A percentile compares a stretch with the other conserved stretches of the same genome.
Conservation (phyloP, 768 basidiomycete genomes). For the Termitomyces sp. region DNA sequence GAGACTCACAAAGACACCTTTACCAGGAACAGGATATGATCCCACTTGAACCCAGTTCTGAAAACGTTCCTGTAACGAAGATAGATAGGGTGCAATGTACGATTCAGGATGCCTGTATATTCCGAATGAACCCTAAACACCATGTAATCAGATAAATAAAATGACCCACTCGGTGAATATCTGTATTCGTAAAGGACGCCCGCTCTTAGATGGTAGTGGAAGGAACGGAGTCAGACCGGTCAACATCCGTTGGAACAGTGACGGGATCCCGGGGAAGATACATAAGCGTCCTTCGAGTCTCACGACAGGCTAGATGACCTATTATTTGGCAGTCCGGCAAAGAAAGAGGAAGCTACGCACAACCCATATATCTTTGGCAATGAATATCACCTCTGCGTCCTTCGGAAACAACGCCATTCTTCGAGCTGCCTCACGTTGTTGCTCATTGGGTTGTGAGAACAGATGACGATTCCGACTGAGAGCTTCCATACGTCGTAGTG, state of each 20-base stretch:
- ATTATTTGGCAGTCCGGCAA: slow-evolving; percentile 2
- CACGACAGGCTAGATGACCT: slow-evolving; percentile 64
- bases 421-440: slow-evolving; percentile 71
- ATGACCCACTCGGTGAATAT: slow-evolving; percentile 69
- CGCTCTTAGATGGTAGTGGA: slow-evolving; percentile 68
- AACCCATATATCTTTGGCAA: slow-evolving; percentile 81
- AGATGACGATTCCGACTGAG: slow-evolving; percentile 52
- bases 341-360: slow-evolving; percentile 33
- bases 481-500: slow-evolving; percentile 65
- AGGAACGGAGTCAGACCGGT: slow-evolving; percentile 67
- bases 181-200: slow-evolving; percentile 75
- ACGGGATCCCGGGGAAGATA: slow-evolving; percentile 88
- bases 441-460: slow-evolving; percentile 56
- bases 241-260: slow-evolving; percentile 78
- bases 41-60: slow-evolving; percentile 77
- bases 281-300: slow-evolving; percentile 82
- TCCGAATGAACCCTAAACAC: background rate
- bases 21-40: slow-evolving; percentile 61
- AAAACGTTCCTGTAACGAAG: slow-evolving; percentile 68
- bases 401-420: slow-evolving; percentile 91
- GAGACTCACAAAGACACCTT: slow-evolving; percentile 68
- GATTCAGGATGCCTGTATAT: slow-evolving; percentile 64
- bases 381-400: slow-evolving; percentile 72
- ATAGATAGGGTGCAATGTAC: slow-evolving; percentile 78
- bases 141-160: slow-evolving; percentile 1